Evolutionary conservation across 805 yeast genomes (phyloP).

Genomic region (Saccharomycopsis fibuligera): DNA sequence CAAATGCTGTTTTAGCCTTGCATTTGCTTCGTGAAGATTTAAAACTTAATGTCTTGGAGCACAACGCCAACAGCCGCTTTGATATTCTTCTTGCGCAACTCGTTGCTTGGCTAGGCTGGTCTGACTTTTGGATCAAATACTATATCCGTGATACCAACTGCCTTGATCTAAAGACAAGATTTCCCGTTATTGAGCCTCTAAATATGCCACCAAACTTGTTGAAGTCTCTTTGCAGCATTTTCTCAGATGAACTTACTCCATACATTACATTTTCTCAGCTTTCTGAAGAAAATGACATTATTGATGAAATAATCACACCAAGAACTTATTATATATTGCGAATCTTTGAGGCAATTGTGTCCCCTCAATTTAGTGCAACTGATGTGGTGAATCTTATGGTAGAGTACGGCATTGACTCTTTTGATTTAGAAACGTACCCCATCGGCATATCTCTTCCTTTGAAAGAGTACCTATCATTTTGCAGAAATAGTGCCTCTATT

Average conservation of each 20-base stretch:
- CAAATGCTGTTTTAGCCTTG: slow-evolving; percentile 58
- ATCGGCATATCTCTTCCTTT: slow-evolving; percentile 64
- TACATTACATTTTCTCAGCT: slow-evolving; percentile 63
- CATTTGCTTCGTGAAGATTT: slow-evolving; percentile 77
- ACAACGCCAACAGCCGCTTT: slow-evolving; percentile 33
- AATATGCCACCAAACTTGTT: slow-evolving; percentile 56
- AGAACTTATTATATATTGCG: slow-evolving; percentile 53
- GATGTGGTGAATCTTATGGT: slow-evolving; percentile 59
- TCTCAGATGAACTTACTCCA: slow-evolving; percentile 38
- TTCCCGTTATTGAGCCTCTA: slow-evolving; percentile 37
- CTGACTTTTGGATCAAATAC: slow-evolving; percentile 52
- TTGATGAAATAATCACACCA: slow-evolving; percentile 60
- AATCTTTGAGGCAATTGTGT: slow-evolving; percentile 56
- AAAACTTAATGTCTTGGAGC: slow-evolving; percentile 46
- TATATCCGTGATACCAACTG: slow-evolving; percentile 38
- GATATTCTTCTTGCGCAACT: slow-evolving; percentile 55
- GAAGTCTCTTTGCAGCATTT: slow-evolving; percentile 48
- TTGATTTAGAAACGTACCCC: slow-evolving; percentile 64
- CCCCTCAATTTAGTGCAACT: slow-evolving; percentile 42
- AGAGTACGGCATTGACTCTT: slow-evolving; percentile 44
- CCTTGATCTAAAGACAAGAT: slow-evolving; percentile 4
- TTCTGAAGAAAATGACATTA: slow-evolving; percentile 51
- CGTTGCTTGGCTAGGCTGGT: slow-evolving; percentile 70
- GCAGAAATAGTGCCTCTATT: slow-evolving; percentile 43
- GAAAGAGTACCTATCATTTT: slow-evolving; percentile 48